Base-by-base conservation (phyloP, 208 protist genomes). In the Trypanosoma melophagium region DNA sequence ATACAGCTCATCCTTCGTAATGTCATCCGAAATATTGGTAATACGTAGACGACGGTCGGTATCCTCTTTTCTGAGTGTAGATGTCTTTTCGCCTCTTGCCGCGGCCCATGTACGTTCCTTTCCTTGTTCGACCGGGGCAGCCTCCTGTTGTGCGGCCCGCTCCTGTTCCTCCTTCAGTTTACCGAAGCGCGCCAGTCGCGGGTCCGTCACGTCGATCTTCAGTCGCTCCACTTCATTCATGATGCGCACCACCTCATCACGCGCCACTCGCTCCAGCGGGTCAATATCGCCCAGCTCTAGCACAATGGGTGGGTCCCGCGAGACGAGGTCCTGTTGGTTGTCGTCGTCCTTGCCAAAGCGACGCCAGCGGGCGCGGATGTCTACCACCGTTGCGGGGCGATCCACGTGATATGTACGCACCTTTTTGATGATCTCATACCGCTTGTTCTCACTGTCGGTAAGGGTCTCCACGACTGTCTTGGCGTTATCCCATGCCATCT, bases 211-310 rank as follows among this genome's bases (percentile, higher is more conserved):
- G 19, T 81, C 72, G 17, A 92, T 73, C 47, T 76, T 67, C 28
- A 72, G 58, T 41, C 68, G 77, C 42, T 75, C 77, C 51, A 77
- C 55, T 76, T 96, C 86, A 54, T 84, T 75, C 68, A 92, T 81
- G 45, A 91, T 69, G 31, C 86, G 85, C 77, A 88, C 84, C 52
- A 93, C 73, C 68, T 92, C 87, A 19, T 77, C 73, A 40, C 90
- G 87, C 38, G 75, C 84, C 67, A 87, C 72, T 52, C 84, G 80
- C 78, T 92, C 85, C 47, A 80, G 79, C 56, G 84, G 79, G 61
- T 96, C 90, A 2, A 86, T 79, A 0, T 77, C 73, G 52, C 87
- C 90, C 64, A 93, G 76, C 71, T 96, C 90, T 52, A 96, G 64
- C 54, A 83, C 81, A 53, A 91, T 69, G 35, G 86, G 90, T 17